phyloP scores from a whole-genome alignment of 2,329 filamentous ascomycete genomes.

The Colletotrichum sp. region DNA sequence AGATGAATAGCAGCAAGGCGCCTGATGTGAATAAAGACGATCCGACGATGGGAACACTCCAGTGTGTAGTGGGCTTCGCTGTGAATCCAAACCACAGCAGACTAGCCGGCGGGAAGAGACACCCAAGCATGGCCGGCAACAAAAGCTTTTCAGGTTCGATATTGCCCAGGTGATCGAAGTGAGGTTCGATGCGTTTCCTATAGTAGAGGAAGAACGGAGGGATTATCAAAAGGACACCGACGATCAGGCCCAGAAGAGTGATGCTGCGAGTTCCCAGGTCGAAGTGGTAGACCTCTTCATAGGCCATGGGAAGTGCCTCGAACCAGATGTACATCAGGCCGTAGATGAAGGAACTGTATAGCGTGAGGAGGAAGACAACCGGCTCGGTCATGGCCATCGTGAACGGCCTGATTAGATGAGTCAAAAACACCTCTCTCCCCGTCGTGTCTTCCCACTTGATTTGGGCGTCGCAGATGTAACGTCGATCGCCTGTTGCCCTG shows the following conservation, averaged over 20 bases:
- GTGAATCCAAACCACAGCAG: slow-evolving; percentile 15
- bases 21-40: slow-evolving; percentile 4
- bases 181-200: background rate
- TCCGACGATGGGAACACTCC: background rate
- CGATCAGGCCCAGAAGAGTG: slow-evolving; percentile 1
- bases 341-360: slow-evolving; percentile 7
- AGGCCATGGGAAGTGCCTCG: background rate
- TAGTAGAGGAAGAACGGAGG: slow-evolving; percentile 16
- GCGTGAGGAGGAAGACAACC: background rate
- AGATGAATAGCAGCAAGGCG: background rate
- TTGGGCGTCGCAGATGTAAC: slow-evolving; percentile 7
- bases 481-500: slow-evolving; percentile 17
- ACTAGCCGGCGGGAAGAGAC: slow-evolving; percentile 1
- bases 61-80: background rate
- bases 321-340: slow-evolving; percentile 21
- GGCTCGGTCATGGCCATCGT: slow-evolving; percentile 7
- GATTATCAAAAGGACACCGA: background rate
- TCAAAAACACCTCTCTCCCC: slow-evolving; percentile 15
- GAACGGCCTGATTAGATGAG: slow-evolving; percentile 12
- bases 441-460: slow-evolving; percentile 18
- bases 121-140: background rate
- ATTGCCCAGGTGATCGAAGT: background rate
- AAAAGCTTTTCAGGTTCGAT: slow-evolving; percentile 6
- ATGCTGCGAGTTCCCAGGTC: background rate
- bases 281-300: slow-evolving; percentile 21